Evolutionary conservation across 352 stramenopile species (phyloP), one percentile per base, ranked within the genome.

Genomic region (Pythium phragmitis): DNA sequence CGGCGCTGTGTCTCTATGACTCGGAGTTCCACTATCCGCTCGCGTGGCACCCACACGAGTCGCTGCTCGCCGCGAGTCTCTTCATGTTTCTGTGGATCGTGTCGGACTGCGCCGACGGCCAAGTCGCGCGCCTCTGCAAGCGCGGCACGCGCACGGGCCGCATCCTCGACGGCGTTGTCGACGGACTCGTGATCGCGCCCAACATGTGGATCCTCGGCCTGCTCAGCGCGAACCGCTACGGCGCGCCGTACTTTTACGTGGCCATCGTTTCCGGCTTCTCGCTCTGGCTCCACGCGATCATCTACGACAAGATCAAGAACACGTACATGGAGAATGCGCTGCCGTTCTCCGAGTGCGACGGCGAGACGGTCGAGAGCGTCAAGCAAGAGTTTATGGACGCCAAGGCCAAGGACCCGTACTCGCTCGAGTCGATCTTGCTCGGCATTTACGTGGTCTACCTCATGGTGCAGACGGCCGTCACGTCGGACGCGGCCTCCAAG

Each of bases 241-340:
- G 72, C 2, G 66, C 73, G 17, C 39, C 65, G 30, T 90, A 88
- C 74, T 75, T 82, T 48, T 53, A 73, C 36, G 58, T 91, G 12
- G 70, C 72, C 37, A 79, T 87, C 46, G 64, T 84, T 53, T 73
- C 81, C 0, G 82, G 82, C 7, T 74, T 94, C 51, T 91, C 82
- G 36, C 74, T 92, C 34, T 92, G 85, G 82, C 51, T 90, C 16
- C 85, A 94, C 67, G 85, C 85, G 33, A 81, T 91, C 57, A 80
- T 91, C 42, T 94, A 94, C 68, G 85, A 94, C 71, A 91, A 91
- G 63, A 79, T 94, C 49, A 94, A 94, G 76, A 94, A 94, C 68
- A 83, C 87, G 19, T 94, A 92, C 70, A 92, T 90, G 85, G 82
- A 94, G 67, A 92, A 94, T 58, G 78, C 82, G 14, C 71, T 91